Conservation (phyloP, 1,139 yeast genomes). For the Geotrichum reessii region DNA sequence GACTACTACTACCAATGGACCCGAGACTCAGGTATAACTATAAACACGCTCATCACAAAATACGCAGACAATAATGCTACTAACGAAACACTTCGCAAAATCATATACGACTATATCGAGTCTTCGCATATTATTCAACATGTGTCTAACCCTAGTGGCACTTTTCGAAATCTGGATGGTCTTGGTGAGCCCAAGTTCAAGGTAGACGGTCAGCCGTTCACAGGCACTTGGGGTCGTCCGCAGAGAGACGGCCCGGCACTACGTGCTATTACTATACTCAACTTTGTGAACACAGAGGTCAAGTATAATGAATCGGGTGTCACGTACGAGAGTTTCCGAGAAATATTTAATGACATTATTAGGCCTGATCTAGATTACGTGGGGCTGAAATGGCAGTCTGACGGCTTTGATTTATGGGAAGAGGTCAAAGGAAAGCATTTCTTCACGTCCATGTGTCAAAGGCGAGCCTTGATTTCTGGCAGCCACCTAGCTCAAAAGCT, state of each 20-base stretch:
- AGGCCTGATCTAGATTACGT: slow-evolving; percentile 70
- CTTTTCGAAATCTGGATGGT: slow-evolving; percentile 46
- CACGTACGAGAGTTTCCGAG: slow-evolving; percentile 21
- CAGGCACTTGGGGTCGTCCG: slow-evolving; percentile 84
- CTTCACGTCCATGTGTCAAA: slow-evolving; percentile 70
- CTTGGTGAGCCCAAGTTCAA: slow-evolving; percentile 88
- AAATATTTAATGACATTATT: slow-evolving; percentile 42
- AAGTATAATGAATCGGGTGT: slow-evolving; percentile 29
- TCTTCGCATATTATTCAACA: slow-evolving; percentile 59
- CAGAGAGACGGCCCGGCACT: slow-evolving; percentile 94
- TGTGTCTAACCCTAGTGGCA: slow-evolving; percentile 62
- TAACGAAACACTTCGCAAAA: slow-evolving; percentile 33
- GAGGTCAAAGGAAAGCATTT: slow-evolving; percentile 71
- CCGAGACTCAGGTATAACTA: slow-evolving; percentile 81
- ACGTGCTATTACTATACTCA: slow-evolving; percentile 58
- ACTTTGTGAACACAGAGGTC: slow-evolving; percentile 47
- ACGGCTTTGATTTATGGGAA: slow-evolving; percentile 91
- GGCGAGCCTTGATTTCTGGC: slow-evolving; percentile 62
- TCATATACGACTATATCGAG: slow-evolving; percentile 55
- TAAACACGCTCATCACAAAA: slow-evolving; percentile 56
- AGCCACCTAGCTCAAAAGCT: slow-evolving; percentile 41
- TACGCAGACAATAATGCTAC: slow-evolving; percentile 40
- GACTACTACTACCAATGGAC: slow-evolving; percentile 87
- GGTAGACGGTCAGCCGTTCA: slow-evolving; percentile 58
- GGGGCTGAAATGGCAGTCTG: slow-evolving; percentile 53